Evolutionary conservation across 208 protist genomes (phyloP).

Genomic region (Crithidia fasciculata): DNA sequence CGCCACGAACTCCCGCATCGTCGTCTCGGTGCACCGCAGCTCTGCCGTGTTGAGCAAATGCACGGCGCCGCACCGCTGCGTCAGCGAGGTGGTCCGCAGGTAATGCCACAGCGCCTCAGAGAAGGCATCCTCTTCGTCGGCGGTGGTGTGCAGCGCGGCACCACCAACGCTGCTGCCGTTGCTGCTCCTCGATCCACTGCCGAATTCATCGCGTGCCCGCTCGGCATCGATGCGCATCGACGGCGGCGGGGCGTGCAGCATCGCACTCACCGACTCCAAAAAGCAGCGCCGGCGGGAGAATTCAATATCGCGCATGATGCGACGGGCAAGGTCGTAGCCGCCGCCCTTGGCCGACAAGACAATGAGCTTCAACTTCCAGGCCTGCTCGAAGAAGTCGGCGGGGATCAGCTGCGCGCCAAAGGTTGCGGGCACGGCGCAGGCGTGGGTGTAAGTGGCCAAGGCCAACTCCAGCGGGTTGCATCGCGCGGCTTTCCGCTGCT

Average conservation of each 20-base stretch:
- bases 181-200: background rate
- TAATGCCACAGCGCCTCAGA: constrained; percentile 13
- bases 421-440: constrained; percentile 37
- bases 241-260: constrained; percentile 22
- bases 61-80: constrained; percentile 33
- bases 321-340: constrained; percentile 36
- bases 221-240: background rate
- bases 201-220: background rate
- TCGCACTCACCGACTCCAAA: constrained; percentile 17
- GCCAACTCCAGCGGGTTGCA: constrained; percentile 18
- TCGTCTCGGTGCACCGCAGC: constrained; percentile 41
- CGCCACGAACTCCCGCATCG: constrained; percentile 37
- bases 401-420: constrained; percentile 38
- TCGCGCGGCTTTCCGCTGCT: background rate
- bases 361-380: constrained; percentile 48
- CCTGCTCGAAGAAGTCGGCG: constrained; percentile 24
- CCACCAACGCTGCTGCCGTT: background rate
- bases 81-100: constrained; percentile 19
- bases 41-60: constrained; percentile 52
- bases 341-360: constrained; percentile 33
- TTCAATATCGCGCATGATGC: constrained; percentile 45
- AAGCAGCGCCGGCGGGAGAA: constrained; percentile 30
- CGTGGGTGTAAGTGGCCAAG: constrained; percentile 29
- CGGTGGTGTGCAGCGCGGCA: background rate
- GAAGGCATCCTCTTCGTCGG: constrained; percentile 8